These are phyloP conservation scores for Eimeria brunetti DNA, from an alignment of 169 alveolate genomes.

Conservation along the genomic window DNA sequence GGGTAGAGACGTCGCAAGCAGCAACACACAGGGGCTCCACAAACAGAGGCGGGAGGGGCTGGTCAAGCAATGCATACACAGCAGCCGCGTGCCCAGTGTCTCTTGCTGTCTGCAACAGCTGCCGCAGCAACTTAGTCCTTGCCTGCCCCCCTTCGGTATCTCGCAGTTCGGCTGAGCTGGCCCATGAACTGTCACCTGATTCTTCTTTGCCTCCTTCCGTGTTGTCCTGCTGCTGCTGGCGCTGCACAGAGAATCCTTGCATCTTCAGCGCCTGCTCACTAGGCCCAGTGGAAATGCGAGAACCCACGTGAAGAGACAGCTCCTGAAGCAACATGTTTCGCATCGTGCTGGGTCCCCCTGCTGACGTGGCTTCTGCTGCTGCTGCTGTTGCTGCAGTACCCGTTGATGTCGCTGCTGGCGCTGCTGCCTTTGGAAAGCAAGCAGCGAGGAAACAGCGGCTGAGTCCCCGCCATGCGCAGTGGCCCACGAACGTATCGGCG, in stretches of 20 bases:
- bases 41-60: slow-evolving; percentile 64
- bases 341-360: background rate
- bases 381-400: slow-evolving; percentile 4
- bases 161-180: slow-evolving; percentile 6
- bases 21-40: slow-evolving; percentile 70
- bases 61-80: slow-evolving; percentile 74
- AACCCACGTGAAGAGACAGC: slow-evolving; percentile 45
- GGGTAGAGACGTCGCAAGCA: slow-evolving; percentile 63
- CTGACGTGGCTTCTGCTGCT: background rate
- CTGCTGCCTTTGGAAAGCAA: background rate
- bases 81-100: slow-evolving; percentile 64
- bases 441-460: slow-evolving; percentile 71
- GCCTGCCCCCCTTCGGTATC: slow-evolving; percentile 56
- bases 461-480: slow-evolving; percentile 63
- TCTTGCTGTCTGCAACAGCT: slow-evolving; percentile 62
- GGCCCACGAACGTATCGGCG: slow-evolving; percentile 63
- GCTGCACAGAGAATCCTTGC: slow-evolving; percentile 51
- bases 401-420: slow-evolving; percentile 7
- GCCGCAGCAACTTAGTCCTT: slow-evolving; percentile 69
- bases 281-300: slow-evolving; percentile 56
- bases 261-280: slow-evolving; percentile 58
- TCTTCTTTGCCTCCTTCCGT: background rate
- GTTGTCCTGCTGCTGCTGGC: slow-evolving; percentile 39
- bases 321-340: slow-evolving; percentile 32
- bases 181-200: background rate